phyloP scores from a whole-genome alignment of 2,329 filamentous ascomycete species.

The Fusarium lateritium region DNA sequence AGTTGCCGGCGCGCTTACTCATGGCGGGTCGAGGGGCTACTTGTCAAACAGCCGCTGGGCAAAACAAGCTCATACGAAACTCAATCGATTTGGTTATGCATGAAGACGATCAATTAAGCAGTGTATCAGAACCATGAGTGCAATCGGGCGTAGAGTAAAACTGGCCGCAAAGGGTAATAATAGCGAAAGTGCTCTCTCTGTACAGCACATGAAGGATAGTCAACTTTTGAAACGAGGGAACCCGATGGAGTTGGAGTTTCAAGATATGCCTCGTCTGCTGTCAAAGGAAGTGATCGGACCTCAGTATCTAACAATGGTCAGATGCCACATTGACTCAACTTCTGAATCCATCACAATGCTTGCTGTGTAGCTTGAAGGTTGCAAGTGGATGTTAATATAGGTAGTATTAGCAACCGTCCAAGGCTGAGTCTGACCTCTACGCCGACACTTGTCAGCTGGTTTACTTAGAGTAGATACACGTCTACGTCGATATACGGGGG shows the following conservation, averaged over 20 bases:
- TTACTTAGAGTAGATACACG: background rate
- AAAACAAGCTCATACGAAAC: conserved; percentile 25
- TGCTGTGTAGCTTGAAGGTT: conserved; percentile 13
- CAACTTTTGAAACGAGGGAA: conserved; percentile 31
- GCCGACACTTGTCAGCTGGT: conserved; percentile 1
- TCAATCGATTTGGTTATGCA: conserved; percentile 1
- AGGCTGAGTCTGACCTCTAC: conserved; percentile 9
- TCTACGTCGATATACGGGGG: conserved; percentile 16
- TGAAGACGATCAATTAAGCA: background rate
- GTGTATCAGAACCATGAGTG: background rate
- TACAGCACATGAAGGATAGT: conserved; percentile 1
- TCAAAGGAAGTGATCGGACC: conserved; percentile 33
- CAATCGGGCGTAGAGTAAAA: conserved; percentile 10
- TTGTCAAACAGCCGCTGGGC: conserved; percentile 26
- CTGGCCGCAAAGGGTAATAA: conserved; percentile 3
- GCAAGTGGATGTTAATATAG: background rate
- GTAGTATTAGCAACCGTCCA: conserved; percentile 1
- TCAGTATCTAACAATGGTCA: background rate
- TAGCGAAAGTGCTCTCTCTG: conserved; percentile 18
- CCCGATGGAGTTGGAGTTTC: conserved; percentile 36
- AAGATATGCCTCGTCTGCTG: conserved; percentile 41
- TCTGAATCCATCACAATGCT: conserved; percentile 8
- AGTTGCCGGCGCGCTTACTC: conserved; percentile 27
- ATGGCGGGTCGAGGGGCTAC: conserved; percentile 17
- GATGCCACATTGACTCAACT: background rate